Percentiles rank a stretch among this genome's conserved stretches.
phyloP scores from a whole-genome alignment of 1,284 basidiomycete species.

The Ganoderma leucocontextum region DNA sequence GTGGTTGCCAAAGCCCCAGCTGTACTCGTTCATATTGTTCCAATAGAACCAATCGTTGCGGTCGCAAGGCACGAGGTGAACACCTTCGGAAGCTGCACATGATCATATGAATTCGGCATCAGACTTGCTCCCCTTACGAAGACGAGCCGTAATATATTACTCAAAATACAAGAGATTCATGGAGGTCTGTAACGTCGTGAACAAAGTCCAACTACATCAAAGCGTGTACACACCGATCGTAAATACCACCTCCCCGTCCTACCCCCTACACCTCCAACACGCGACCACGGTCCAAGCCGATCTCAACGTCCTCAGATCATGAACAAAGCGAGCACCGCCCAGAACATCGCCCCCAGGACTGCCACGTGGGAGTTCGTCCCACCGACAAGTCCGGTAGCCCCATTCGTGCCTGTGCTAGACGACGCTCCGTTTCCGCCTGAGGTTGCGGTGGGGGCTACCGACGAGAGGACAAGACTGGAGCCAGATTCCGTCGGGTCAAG shows the following conservation, averaged over 20 bases:
- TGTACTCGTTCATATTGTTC: too few species aligned
- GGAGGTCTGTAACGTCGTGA: background rate
- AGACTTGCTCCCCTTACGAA: too few species aligned
- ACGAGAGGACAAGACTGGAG: background rate
- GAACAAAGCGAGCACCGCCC: background rate
- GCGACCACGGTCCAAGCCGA: background rate
- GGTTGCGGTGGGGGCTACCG: background rate
- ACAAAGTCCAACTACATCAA: background rate
- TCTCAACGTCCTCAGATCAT: background rate
- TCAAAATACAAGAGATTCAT: background rate
- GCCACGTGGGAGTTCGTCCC: background rate
- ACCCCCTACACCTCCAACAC: background rate
- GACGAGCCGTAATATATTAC: too few species aligned
- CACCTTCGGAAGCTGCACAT: too few species aligned
- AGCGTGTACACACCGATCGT: background rate
- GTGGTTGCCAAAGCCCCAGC: too few species aligned
- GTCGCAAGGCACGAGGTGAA: too few species aligned
- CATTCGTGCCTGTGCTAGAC: background rate
- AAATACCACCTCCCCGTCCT: background rate
- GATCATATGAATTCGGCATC: too few species aligned
- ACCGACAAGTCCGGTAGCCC: background rate
- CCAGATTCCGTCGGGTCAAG: conserved; percentile 11
- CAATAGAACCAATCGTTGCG: too few species aligned
- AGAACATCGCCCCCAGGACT: background rate
- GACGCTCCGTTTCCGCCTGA: background rate